A percentile compares a stretch with the other conserved stretches of the same genome.
phyloP scores from a whole-genome alignment of 108 stramenopile species.

The Cyclotella kingstonii region DNA sequence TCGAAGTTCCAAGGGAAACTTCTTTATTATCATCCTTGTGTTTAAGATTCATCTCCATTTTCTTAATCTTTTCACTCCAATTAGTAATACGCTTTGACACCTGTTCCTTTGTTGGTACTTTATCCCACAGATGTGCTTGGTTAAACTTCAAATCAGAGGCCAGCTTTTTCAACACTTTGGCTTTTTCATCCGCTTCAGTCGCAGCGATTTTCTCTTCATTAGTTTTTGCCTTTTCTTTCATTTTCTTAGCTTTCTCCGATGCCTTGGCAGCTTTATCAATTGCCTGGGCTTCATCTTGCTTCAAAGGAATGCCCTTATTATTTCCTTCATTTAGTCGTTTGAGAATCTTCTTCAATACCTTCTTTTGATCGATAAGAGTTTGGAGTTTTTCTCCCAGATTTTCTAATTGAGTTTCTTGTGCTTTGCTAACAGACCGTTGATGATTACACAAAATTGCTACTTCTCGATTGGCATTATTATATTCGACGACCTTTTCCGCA shows the following conservation, averaged over 20 bases:
- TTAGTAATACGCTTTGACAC: slow-evolving; percentile 72
- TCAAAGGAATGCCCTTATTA: slow-evolving; percentile 68
- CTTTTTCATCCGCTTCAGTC: slow-evolving; percentile 84
- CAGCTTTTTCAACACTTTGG: slow-evolving; percentile 67
- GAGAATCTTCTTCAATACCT: slow-evolving; percentile 79
- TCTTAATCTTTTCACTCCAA: slow-evolving; percentile 90
- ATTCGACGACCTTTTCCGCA: slow-evolving; percentile 93
- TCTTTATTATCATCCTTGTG: slow-evolving; percentile 99
- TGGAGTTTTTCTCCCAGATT: slow-evolving; percentile 71
- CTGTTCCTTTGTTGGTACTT: slow-evolving; percentile 79
- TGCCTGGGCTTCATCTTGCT: slow-evolving; percentile 65
- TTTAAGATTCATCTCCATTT: slow-evolving; percentile 91
- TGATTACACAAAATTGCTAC: slow-evolving; percentile 99
- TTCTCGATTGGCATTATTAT: slow-evolving; percentile 98
- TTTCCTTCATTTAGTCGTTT: slow-evolving; percentile 59
- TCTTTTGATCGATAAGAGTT: slow-evolving; percentile 86
- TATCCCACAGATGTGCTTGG: slow-evolving; percentile 92
- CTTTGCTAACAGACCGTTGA: slow-evolving; percentile 96
- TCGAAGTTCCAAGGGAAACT: slow-evolving; percentile 92
- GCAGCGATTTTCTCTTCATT: slow-evolving; percentile 93
- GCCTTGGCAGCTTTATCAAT: slow-evolving; percentile 63
- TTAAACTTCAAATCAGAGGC: slow-evolving; percentile 64
- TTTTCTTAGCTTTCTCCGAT: slow-evolving; percentile 80
- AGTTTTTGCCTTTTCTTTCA: slow-evolving; percentile 93
- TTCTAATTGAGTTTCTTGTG: slow-evolving; percentile 86